Evolutionary conservation across 352 stramenopile genomes (phyloP), one percentile per base, ranked within the genome.

Genomic region (Globisporangium orthogonon): DNA sequence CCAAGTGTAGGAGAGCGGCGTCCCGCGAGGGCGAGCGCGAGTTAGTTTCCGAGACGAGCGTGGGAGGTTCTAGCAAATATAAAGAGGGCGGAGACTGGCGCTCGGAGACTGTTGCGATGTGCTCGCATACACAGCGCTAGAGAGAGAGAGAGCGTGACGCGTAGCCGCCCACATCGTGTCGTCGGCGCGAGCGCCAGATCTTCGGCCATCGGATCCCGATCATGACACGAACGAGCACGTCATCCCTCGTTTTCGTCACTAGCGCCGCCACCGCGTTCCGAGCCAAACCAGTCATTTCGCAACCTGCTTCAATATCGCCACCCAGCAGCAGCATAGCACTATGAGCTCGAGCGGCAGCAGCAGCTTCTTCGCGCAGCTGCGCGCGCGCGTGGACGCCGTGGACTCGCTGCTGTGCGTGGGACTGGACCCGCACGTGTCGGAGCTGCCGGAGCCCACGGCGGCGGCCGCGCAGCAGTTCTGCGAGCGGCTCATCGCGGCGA

Each of bases 351-450:
- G 15, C 47, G 10, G 10, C 33, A 59, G n/a, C 49, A 71, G 67
- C 62, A 87, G 75, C 64, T 98, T 98, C 76, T 98, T 98, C 74
- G 67, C 76, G 50, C 65, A 69, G 50, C 54, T 99, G 53, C 78
- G 94, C 52, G 67, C 76, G 28, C 88, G 97, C 57, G 90, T 95
- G 23, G 58, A 82, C 58, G 76, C 81, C 54, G 83, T 97, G 50
- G 83, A 99, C 72, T 99, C 96, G 51, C 79, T 99, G 54, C 83
- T 99, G 4, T 99, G 97, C 73, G 89, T 99, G 39, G 97, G 97
- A 9, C 77, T 99, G 6, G 97, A 99, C 74, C 97, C 97, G 48
- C 97, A 99, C 65, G 73, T 74, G 13, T 63, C 64, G 0, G 87
- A 96, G 63, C 74, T 97, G 10, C 67, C 78, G 0, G 78, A 89